A percentile compares a stretch with the other conserved stretches of the same genome.
Conservation (phyloP, 208 protist species). For the Acanthamoeba rhysodes region DNA sequence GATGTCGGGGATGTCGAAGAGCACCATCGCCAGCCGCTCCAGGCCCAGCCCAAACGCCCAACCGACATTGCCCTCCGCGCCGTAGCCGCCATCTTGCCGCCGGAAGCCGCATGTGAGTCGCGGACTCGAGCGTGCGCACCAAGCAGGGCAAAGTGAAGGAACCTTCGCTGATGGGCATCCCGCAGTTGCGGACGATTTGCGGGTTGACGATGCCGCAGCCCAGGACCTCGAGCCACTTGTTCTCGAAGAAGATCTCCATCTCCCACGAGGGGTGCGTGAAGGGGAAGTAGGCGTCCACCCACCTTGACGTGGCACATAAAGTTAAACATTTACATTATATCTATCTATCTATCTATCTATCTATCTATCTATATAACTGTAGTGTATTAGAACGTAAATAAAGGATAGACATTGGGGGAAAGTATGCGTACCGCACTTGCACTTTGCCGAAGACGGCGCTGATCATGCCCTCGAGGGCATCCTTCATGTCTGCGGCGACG, state of each 20-base stretch:
- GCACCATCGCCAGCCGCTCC: constrained; percentile 94
- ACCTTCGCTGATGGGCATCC: constrained; percentile 19
- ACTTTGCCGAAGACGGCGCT: constrained; percentile 62
- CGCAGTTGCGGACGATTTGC: constrained; percentile 84
- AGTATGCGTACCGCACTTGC: constrained; percentile 26
- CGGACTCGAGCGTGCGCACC: not conserved
- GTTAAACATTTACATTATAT: too few relatives aligned
- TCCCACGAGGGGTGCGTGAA: constrained; percentile 94
- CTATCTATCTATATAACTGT: too few relatives aligned
- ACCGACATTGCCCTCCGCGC: constrained; percentile 21
- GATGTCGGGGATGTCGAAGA: constrained; percentile 94
- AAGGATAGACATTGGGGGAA: too few relatives aligned
- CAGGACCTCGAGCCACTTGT: constrained; percentile 93
- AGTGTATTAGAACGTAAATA: too few relatives aligned
- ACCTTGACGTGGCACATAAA: constrained; percentile 74
- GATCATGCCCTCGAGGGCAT: constrained; percentile 86
- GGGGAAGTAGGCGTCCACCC: constrained; percentile 94
- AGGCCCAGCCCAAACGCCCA: constrained; percentile 91
- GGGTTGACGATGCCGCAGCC: constrained; percentile 92
- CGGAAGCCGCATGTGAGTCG: not conserved
- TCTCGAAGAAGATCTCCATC: constrained; percentile 93
- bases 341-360: too few relatives aligned
- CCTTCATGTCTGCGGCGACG: constrained; percentile 87
- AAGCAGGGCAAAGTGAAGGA: too few relatives aligned
- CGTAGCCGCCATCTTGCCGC: not conserved